Evolutionary conservation across 345 rosid species (phyloP), one percentile per base, ranked within the genome.

Genomic region (Diplotaxis tenuifolia): DNA sequence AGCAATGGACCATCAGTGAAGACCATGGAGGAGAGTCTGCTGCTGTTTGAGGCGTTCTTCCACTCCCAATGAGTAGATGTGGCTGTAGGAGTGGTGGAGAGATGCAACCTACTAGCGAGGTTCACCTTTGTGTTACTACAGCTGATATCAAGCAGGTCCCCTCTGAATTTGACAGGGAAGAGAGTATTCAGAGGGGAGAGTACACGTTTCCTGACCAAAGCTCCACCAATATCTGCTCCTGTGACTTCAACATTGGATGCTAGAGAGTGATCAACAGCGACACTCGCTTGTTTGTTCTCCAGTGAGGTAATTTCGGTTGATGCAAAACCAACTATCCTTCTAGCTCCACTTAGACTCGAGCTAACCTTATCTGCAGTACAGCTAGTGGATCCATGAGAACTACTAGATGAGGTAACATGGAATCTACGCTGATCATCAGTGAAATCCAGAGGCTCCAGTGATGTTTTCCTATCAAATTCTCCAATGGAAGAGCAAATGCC

Each of bases 321-420:
- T 66, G 84, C 89, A 76, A 89, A 93, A 34, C 97, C 97, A 64
- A 93, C 87, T 66, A 89, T 88, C 78, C 98, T 85, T 65, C 92
- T 81, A 60, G 83, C 83, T 81, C 93, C 92, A 57, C 56, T 62
- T 29, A 58, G 86, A 70, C 60, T 63, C 20, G 65, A 75, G 66
- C 80, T 75, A 79, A 25, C 73, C 75, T 65, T 73, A 79, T 83
- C 80, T 1, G 70, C 70, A 67, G 84, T 56, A 67, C 80, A 73
- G 57, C 75, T 78, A 83, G 68, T 76, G 36, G 76, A 71, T 52
- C 85, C 92, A 54, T 83, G 83, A 70, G 34, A 73, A 82, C 61
- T 70, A 82, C 63, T 70, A 25, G 86, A 79, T 53, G 86, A 70
- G 60, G 74, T 84, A 74, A 72, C 82, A 62, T 63, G 80, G 71